Percentiles rank a stretch among this genome's conserved stretches.
Conservation (phyloP, 1,284 basidiomycete genomes). For the Malassezia yamatoensis region DNA sequence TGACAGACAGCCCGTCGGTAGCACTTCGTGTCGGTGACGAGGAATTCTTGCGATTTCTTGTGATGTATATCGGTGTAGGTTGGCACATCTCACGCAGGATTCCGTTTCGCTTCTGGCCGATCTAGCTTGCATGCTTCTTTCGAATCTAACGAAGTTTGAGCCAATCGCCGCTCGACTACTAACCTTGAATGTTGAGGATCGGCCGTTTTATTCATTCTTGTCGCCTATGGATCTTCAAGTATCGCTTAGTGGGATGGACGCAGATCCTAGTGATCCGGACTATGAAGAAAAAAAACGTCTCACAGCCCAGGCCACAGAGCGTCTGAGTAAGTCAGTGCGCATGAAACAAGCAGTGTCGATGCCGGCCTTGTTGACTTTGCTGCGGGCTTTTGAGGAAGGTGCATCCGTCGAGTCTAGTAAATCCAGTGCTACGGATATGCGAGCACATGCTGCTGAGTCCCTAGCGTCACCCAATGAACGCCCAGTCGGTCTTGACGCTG, state of each 20-base stretch:
- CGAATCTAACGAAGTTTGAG: conserved; percentile 77
- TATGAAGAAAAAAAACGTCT: conserved; percentile 32
- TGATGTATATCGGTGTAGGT: conserved; percentile 66
- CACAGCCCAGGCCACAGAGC: conserved; percentile 25
- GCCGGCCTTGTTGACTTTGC: conserved; percentile 36
- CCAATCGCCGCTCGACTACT: conserved; percentile 61
- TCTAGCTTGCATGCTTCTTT: conserved; percentile 88
- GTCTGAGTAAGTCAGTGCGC: conserved; percentile 28
- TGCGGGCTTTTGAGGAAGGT: conserved; percentile 46
- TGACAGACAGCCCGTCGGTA: conserved; percentile 72
- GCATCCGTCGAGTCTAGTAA: conserved; percentile 33
- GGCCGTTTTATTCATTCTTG: conserved; percentile 40
- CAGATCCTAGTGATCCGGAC: conserved; percentile 35
- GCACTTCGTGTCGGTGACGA: conserved; percentile 61
- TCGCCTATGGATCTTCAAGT: conserved; percentile 29
- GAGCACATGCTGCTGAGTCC: conserved; percentile 22
- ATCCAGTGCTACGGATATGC: conserved; percentile 37
- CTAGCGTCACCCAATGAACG: conserved; percentile 8
- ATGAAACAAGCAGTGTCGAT: conserved; percentile 20
- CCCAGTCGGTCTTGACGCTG: conserved; percentile 25
- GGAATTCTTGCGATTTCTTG: conserved; percentile 69
- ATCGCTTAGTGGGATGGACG: conserved; percentile 36
- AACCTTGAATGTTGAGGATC: conserved; percentile 51
- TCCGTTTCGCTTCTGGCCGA: conserved; percentile 80
- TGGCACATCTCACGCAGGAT: conserved; percentile 50